Percentiles rank a stretch among this genome's conserved stretches.
Conservation (phyloP, 139 green algal genomes). For the Haematococcus lacustris region DNA sequence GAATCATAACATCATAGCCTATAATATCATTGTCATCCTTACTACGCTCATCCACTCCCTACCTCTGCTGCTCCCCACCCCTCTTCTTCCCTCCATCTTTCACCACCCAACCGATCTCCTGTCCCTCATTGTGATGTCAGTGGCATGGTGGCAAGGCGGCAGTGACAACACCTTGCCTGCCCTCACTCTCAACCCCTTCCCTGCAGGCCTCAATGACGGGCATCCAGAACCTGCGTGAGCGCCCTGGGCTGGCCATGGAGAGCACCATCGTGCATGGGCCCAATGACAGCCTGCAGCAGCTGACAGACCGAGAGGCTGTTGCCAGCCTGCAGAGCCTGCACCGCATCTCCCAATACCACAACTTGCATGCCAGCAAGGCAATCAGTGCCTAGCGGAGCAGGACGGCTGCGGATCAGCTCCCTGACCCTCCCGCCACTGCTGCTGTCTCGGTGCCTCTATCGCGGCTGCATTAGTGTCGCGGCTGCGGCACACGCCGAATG, state of each 20-base stretch:
- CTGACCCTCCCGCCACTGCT: too few species aligned
- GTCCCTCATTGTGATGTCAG: neutral
- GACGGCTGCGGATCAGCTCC: too few species aligned
- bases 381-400: too few species aligned
- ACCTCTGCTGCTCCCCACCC: too few species aligned
- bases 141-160: neutral
- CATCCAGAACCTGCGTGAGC: constrained; percentile 11
- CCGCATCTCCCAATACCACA: neutral
- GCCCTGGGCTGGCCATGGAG: constrained; percentile 14
- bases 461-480: too few species aligned
- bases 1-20: too few species aligned
- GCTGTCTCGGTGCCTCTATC: too few species aligned
- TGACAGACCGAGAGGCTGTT: neutral
- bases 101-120: too few species aligned
- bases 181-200: neutral
- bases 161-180: neutral
- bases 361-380: neutral
- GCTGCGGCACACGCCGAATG: too few species aligned
- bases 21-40: too few species aligned
- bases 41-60: too few species aligned
- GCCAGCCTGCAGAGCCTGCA: neutral
- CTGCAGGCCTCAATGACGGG: constrained; percentile 7
- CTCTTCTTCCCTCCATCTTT: too few species aligned
- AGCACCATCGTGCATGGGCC: constrained; percentile 5
- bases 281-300: neutral